Percentiles rank a stretch among this genome's conserved stretches.
phyloP scores from a whole-genome alignment of 805 yeast genomes.

The Yamadazyma ubonensis region DNA sequence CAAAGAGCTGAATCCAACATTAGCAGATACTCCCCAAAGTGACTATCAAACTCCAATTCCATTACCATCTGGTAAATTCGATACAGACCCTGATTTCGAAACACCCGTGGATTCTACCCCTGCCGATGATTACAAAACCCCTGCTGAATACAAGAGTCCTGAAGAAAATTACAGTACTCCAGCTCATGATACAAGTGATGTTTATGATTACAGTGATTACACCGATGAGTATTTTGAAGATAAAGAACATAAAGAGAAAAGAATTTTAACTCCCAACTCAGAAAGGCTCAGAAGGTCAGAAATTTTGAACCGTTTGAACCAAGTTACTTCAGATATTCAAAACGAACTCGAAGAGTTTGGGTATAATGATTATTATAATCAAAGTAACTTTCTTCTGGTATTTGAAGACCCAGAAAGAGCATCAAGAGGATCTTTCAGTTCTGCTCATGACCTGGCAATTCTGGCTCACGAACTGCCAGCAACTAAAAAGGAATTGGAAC shows the following conservation, averaged over 20 bases:
- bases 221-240: slow-evolving; percentile 8
- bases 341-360: slow-evolving; percentile 25
- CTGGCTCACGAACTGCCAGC: no score
- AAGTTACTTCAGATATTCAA: slow-evolving; percentile 39
- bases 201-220: slow-evolving; percentile 8
- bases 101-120: slow-evolving; percentile 4
- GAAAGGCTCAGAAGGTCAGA: slow-evolving; percentile 32
- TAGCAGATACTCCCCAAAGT: slow-evolving; percentile 13
- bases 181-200: neutral
- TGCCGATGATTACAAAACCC: slow-evolving; percentile 7
- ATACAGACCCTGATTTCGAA: neutral
- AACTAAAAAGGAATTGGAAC: neutral
- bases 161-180: neutral
- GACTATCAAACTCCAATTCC: slow-evolving; percentile 12
- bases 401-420: slow-evolving; percentile 4
- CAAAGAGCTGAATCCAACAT: slow-evolving; percentile 1
- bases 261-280: slow-evolving; percentile 12
- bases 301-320: slow-evolving; percentile 37
- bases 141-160: neutral
- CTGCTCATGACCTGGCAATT: neutral
- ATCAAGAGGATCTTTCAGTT: neutral
- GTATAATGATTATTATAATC: slow-evolving; percentile 13
- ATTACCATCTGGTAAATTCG: neutral
- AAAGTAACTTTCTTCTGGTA: neutral
- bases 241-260: neutral